Conservation (phyloP, 2,329 filamentous ascomycete genomes). For the Talaromyces atroroseus region DNA sequence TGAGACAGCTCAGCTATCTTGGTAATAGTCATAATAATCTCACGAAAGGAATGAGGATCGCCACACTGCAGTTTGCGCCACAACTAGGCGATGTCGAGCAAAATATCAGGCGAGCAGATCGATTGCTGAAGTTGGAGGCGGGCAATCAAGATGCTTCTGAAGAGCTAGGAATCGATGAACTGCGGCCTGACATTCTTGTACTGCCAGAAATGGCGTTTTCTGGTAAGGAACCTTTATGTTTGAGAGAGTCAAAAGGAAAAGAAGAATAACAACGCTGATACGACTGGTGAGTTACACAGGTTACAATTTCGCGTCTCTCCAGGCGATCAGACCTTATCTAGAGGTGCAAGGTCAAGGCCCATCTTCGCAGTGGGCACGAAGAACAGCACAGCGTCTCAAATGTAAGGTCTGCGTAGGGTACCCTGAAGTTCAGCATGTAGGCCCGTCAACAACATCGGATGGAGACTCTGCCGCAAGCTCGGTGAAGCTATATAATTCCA, state of each 20-base stretch:
- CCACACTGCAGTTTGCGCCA: slow-evolving; percentile 43
- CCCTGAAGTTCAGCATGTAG: slow-evolving; percentile 44
- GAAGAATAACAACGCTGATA: neutral
- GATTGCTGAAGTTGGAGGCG: slow-evolving; percentile 30
- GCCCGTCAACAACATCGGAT: neutral
- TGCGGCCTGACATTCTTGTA: slow-evolving; percentile 52
- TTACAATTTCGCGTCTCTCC: slow-evolving; percentile 58
- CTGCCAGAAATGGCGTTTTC: slow-evolving; percentile 60
- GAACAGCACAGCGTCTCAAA: slow-evolving; percentile 48
- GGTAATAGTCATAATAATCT: neutral
- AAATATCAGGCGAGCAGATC: slow-evolving; percentile 42
- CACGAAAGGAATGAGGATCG: slow-evolving; percentile 38
- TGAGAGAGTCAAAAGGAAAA: neutral
- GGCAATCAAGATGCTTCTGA: neutral
- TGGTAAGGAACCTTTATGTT: slow-evolving; percentile 35
- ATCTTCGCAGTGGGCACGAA: slow-evolving; percentile 53
- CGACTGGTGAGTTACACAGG: slow-evolving; percentile 33
- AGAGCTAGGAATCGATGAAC: slow-evolving; percentile 18
- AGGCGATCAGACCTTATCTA: slow-evolving; percentile 54
- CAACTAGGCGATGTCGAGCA: slow-evolving; percentile 39
- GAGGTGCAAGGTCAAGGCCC: slow-evolving; percentile 53
- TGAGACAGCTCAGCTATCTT: neutral
- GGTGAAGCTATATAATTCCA: slow-evolving; percentile 52
- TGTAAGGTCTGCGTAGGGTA: slow-evolving; percentile 63
- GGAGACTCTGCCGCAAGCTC: neutral